Base-by-base conservation (phyloP, 2,329 filamentous ascomycete species). In the Aspergillus pseudoterreus region DNA sequence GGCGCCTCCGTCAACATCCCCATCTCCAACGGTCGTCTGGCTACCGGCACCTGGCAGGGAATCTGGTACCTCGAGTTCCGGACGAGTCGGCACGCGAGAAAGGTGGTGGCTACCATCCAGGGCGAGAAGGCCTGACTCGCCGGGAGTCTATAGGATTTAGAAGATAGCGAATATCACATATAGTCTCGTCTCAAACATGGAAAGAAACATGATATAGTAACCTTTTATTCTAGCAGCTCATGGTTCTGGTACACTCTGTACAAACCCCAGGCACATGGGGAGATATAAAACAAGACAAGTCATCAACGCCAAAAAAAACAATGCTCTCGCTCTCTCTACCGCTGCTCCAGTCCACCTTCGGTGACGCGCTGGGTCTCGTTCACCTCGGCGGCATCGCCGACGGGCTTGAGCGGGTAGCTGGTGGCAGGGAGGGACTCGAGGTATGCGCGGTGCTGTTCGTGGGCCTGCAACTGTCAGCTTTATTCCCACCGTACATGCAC, bases 31-130 rank as follows among this genome's bases (percentile, higher is more conserved):
- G 94, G 94, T 36, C 85, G 82, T 61, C 71, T 97, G 67, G 85
- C 76, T 9, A 82, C 79, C 14, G 83, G 83, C 1, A 86, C 83
- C 14, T 79, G 76, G 76, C 75, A 78, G 58, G 84, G 94, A 0
- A 92, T 97, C 53, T 97, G 90, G 88, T 95, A 95, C 71, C 75
- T 96, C 58, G 94, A 97, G 73, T 97, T 97, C 69, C 81, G 92
- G 51, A 81, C 77, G 3, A 77, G 77, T 60, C 90, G 83, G 72
- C 92, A 96, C 72, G 78, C 83, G 57, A 82, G 94, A 64, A 88
- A 84, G 68, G 82, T 97, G 11, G 86, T 99, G 56, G 92, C 92
- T 49, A 97, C 94, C 1, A 95, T 97, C 56, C 92, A 97, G 71
- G 94, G 92, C 41, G 88, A 96, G 75, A 84, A 82, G 75, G 59